A percentile compares a stretch with the other conserved stretches of the same genome.
These are phyloP conservation scores for Pseudozyma sp. DNA, from an alignment of 1,284 basidiomycete genomes.

Conservation along the genomic window DNA sequence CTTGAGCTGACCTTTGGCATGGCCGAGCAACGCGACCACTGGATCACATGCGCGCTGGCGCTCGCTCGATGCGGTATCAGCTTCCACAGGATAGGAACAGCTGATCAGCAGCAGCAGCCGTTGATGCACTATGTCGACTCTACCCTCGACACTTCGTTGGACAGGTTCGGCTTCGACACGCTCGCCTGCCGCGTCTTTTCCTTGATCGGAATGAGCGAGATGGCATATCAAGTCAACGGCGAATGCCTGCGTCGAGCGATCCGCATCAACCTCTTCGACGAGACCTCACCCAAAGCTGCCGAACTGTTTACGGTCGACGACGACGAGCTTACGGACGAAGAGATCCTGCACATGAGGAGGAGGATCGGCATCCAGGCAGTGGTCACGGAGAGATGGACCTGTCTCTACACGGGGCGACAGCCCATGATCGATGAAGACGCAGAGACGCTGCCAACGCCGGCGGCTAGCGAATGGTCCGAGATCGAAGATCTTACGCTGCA, in stretches of 20 bases:
- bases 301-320: slow-evolving; percentile 6
- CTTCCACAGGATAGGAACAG: neutral
- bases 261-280: slow-evolving; percentile 27
- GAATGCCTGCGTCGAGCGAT: slow-evolving; percentile 33
- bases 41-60: slow-evolving; percentile 30
- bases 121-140: slow-evolving; percentile 28
- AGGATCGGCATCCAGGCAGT: slow-evolving; percentile 19
- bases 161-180: slow-evolving; percentile 36
- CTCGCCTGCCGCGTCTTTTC: slow-evolving; percentile 22
- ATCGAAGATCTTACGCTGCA: slow-evolving; percentile 4
- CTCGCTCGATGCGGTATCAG: slow-evolving; percentile 21
- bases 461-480: slow-evolving; percentile 2
- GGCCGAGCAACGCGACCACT: slow-evolving; percentile 29
- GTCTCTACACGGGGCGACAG: slow-evolving; percentile 20
- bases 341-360: slow-evolving; percentile 24
- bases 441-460: slow-evolving; percentile 6
- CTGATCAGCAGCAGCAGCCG: neutral
- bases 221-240: slow-evolving; percentile 27
- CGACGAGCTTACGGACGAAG: slow-evolving; percentile 10
- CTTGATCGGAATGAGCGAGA: slow-evolving; percentile 28
- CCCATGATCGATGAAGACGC: slow-evolving; percentile 46
- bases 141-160: slow-evolving; percentile 19
- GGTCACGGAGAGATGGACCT: slow-evolving; percentile 28
- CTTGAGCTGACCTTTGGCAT: slow-evolving; percentile 10
- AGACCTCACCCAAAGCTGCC: slow-evolving; percentile 9